A percentile compares a stretch with the other conserved stretches of the same genome.
phyloP scores from a whole-genome alignment of 805 yeast genomes.

The Saccharomycopsis schoenii region DNA sequence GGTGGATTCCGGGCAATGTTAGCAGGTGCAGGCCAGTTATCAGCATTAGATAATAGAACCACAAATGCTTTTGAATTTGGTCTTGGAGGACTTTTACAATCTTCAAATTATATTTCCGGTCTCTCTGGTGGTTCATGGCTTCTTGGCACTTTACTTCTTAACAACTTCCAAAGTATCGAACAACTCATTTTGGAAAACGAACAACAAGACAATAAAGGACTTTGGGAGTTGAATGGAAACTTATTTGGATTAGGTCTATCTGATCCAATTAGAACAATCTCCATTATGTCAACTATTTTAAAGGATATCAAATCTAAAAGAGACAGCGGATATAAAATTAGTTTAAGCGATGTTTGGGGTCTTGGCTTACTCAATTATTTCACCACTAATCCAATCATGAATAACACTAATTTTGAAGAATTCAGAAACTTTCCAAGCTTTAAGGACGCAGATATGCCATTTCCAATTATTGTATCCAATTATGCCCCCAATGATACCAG shows the following conservation, averaged over 20 bases:
- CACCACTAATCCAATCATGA: conserved; percentile 54
- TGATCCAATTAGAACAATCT: conserved; percentile 42
- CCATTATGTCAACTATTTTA: conserved; percentile 20
- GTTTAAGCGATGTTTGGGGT: conserved; percentile 74
- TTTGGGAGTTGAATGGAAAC: conserved; percentile 61
- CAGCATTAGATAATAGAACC: conserved; percentile 72
- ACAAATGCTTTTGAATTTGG: conserved; percentile 41
- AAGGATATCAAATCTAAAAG: conserved; percentile 40
- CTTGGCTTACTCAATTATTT: conserved; percentile 51
- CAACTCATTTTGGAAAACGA: conserved; percentile 31
- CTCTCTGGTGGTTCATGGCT: conserved; percentile 87
- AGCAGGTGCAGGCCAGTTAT: conserved; percentile 70
- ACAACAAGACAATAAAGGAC: conserved; percentile 29
- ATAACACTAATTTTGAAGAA: conserved; percentile 37
- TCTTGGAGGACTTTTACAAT: conserved; percentile 64
- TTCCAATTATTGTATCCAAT: conserved; percentile 55
- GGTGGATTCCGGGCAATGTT: conserved; percentile 91
- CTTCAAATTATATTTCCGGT: conserved; percentile 63
- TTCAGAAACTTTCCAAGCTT: conserved; percentile 53
- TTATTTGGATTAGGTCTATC: conserved; percentile 54
- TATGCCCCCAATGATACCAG: conserved; percentile 38
- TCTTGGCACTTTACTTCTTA: conserved; percentile 53
- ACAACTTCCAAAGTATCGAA: conserved; percentile 64
- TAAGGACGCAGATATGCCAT: conserved; percentile 54
- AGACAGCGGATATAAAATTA: conserved; percentile 54